A percentile compares a stretch with the other conserved stretches of the same genome.
phyloP scores from a whole-genome alignment of 306 rosid species.

The Cotoneaster glaucophyllus region DNA sequence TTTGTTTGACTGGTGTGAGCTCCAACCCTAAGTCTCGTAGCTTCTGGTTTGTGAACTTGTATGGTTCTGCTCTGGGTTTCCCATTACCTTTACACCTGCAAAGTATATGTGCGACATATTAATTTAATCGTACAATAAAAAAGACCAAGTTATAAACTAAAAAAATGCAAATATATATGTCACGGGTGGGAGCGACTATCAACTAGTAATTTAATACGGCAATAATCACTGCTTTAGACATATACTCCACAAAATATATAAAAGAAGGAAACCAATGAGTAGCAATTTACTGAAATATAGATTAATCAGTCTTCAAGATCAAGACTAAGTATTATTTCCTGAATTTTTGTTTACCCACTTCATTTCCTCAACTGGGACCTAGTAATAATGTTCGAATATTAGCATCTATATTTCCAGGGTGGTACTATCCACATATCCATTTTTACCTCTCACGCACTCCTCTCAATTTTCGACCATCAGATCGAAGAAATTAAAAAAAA shows the following conservation, averaged over 20 bases:
- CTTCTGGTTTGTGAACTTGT: slow-evolving; percentile 63
- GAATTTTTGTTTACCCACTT: background rate
- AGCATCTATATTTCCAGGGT: too few relatives aligned
- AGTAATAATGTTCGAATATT: background rate
- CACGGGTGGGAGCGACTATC: too few relatives aligned
- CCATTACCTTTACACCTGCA: slow-evolving; percentile 73
- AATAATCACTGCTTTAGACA: too few relatives aligned
- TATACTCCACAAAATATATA: too few relatives aligned
- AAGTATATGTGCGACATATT: background rate
- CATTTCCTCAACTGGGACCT: background rate
- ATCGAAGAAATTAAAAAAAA: too few relatives aligned
- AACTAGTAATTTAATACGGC: too few relatives aligned
- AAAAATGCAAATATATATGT: background rate
- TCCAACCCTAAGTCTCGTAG: slow-evolving; percentile 67
- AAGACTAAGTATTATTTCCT: background rate
- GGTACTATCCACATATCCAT: too few relatives aligned
- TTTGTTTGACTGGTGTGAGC: slow-evolving; percentile 63
- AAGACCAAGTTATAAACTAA: background rate
- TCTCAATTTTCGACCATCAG: too few relatives aligned
- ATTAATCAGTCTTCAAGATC: background rate
- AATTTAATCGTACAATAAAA: background rate
- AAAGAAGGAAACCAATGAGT: background rate
- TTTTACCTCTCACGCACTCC: too few relatives aligned
- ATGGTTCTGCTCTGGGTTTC: slow-evolving; percentile 68
- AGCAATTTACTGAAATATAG: background rate